Evolutionary conservation across 2,329 filamentous ascomycete species (phyloP).

Genomic region (Fusarium lateritium): DNA sequence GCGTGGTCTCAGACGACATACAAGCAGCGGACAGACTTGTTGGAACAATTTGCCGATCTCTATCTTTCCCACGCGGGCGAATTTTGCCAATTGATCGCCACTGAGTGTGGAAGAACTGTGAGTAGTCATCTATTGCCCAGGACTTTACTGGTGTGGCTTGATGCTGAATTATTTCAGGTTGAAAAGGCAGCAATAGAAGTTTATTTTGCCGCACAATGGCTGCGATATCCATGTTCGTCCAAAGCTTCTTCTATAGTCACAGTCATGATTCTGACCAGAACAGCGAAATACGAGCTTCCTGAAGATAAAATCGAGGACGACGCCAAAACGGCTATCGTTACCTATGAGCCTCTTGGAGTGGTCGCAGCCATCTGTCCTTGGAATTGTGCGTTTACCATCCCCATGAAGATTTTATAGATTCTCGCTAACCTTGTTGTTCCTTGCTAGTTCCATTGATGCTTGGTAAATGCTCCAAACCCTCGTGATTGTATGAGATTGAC

Average conservation of each 20-base stretch:
- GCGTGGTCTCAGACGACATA: constrained; percentile 1
- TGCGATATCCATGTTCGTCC: constrained; percentile 7
- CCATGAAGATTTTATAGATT: too few relatives aligned
- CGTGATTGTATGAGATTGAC: rapidly evolving
- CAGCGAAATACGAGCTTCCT: not conserved
- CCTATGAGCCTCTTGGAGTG: constrained; percentile 8
- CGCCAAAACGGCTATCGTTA: not conserved
- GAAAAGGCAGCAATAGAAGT: constrained; percentile 13
- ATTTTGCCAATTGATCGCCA: constrained; percentile 2
- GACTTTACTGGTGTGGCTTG: not conserved
- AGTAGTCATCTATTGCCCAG: not conserved
- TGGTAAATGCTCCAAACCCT: not conserved
- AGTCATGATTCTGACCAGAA: not conserved
- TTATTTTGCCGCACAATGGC: constrained; percentile 3
- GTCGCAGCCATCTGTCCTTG: constrained; percentile 14
- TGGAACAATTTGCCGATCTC: constrained; percentile 6
- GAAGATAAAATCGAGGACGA: not conserved
- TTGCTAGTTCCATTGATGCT: constrained; percentile 6
- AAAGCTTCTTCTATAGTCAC: not conserved
- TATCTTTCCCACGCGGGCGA: not conserved
- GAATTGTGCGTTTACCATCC: not conserved
- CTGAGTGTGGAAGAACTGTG: constrained; percentile 10
- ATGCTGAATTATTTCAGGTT: not conserved
- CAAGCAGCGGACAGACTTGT: not conserved
- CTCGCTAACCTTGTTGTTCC: not conserved